phyloP scores from a whole-genome alignment of 2,329 filamentous ascomycete species.

The Xylariaceae sp. region DNA sequence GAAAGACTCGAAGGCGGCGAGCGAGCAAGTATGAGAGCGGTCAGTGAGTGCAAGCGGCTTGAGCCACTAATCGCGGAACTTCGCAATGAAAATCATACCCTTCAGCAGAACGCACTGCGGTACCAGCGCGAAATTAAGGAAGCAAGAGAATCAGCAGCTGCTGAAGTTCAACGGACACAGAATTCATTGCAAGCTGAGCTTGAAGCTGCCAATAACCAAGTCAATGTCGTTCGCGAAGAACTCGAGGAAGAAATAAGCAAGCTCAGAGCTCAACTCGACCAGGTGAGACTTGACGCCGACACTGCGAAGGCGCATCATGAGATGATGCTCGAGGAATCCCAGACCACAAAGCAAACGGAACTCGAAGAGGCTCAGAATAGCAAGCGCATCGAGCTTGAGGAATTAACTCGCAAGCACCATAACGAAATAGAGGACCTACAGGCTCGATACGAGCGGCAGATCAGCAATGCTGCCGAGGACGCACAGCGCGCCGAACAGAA shows the following conservation, averaged over 20 bases:
- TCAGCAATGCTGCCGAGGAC: slow-evolving; percentile 78
- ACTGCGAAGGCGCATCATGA: slow-evolving; percentile 80
- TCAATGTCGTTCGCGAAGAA: slow-evolving; percentile 79
- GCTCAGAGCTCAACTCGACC: slow-evolving; percentile 75
- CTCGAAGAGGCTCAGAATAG: slow-evolving; percentile 50
- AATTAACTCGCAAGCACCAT: slow-evolving; percentile 59
- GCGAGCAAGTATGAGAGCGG: slow-evolving; percentile 65
- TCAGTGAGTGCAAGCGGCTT: slow-evolving; percentile 63
- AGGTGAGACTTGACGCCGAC: slow-evolving; percentile 76
- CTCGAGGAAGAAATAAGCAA: slow-evolving; percentile 78
- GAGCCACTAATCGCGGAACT: slow-evolving; percentile 59
- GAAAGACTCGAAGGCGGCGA: slow-evolving; percentile 67
- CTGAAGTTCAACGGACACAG: slow-evolving; percentile 80
- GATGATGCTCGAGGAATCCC: slow-evolving; percentile 80
- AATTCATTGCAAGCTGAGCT: slow-evolving; percentile 79
- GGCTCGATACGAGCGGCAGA: slow-evolving; percentile 72
- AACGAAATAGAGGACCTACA: slow-evolving; percentile 75
- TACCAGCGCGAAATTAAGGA: slow-evolving; percentile 84
- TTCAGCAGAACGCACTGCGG: slow-evolving; percentile 68
- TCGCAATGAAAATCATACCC: slow-evolving; percentile 69
- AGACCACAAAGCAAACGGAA: slow-evolving; percentile 65
- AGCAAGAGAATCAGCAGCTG: slow-evolving; percentile 75
- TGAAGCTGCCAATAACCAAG: slow-evolving; percentile 81
- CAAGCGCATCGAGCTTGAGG: slow-evolving; percentile 31
- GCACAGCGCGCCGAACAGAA: slow-evolving; percentile 78